Conservation (phyloP, 2,329 filamentous ascomycete genomes). For the Ascochyta fabae region DNA sequence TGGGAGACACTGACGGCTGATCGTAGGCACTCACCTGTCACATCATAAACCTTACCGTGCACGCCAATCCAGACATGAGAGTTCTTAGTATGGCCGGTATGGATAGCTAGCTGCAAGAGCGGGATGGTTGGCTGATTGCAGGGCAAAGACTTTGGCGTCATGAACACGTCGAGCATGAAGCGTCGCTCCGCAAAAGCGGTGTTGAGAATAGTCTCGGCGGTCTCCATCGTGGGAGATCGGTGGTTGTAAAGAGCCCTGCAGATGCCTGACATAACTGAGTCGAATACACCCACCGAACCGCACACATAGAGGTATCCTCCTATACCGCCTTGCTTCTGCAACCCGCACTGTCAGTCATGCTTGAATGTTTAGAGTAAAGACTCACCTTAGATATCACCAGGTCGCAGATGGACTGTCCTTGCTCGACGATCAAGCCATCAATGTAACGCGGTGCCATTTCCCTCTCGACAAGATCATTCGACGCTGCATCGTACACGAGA, state of each 20-base stretch:
- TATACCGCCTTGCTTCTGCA: slow-evolving; percentile 22
- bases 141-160: slow-evolving; percentile 34
- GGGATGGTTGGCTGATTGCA: slow-evolving; percentile 34
- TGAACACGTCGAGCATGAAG: slow-evolving; percentile 36
- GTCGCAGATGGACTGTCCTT: slow-evolving; percentile 59
- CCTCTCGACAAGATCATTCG: slow-evolving; percentile 57
- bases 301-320: slow-evolving; percentile 56
- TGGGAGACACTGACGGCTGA: too few species aligned
- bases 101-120: slow-evolving; percentile 30
- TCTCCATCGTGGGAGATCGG: slow-evolving; percentile 31
- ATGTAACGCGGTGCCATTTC: slow-evolving; percentile 60
- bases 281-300: slow-evolving; percentile 58
- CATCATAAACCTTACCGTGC: slow-evolving; percentile 90
- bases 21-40: slow-evolving; percentile 23
- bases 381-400: slow-evolving; percentile 60
- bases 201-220: slow-evolving; percentile 29
- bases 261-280: slow-evolving; percentile 63
- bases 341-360: background rate
- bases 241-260: slow-evolving; percentile 59
- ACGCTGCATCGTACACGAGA: slow-evolving; percentile 53
- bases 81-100: slow-evolving; percentile 39
- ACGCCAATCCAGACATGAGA: slow-evolving; percentile 77
- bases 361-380: background rate
- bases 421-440: slow-evolving; percentile 59
- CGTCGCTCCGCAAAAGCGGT: slow-evolving; percentile 34